phyloP scores from a whole-genome alignment of 2,329 filamentous ascomycete genomes.

The Alternaria arborescens region DNA sequence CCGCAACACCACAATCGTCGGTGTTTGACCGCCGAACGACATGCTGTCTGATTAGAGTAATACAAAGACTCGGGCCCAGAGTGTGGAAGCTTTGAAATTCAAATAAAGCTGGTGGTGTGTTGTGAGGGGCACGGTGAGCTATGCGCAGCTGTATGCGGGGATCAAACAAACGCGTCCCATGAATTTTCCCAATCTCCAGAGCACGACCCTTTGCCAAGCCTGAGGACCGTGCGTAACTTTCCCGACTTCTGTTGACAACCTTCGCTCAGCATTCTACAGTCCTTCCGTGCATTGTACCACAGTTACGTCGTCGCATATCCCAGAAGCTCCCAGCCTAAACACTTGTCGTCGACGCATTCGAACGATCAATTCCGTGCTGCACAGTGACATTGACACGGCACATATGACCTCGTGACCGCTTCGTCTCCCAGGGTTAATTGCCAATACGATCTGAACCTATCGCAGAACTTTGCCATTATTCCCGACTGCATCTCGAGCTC shows the following conservation, averaged over 20 bases:
- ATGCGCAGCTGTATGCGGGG: slow-evolving; percentile 36
- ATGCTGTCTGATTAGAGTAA: slow-evolving; percentile 61
- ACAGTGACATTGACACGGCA: slow-evolving; percentile 12
- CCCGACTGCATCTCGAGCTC: slow-evolving; percentile 2
- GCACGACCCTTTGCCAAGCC: slow-evolving; percentile 24
- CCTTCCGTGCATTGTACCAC: slow-evolving; percentile 42
- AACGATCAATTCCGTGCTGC: slow-evolving; percentile 6
- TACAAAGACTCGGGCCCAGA: slow-evolving; percentile 3
- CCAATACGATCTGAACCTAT: slow-evolving; percentile 8
- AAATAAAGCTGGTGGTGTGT: slow-evolving; percentile 8
- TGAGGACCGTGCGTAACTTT: slow-evolving; percentile 23
- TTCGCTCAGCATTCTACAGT: slow-evolving; percentile 29
- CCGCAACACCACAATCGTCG: slow-evolving; percentile 97
- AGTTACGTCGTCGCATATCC: slow-evolving; percentile 8
- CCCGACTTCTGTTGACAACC: slow-evolving; percentile 14
- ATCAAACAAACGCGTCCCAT: slow-evolving; percentile 41
- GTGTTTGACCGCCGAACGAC: slow-evolving; percentile 97
- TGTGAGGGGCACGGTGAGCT: slow-evolving; percentile 27
- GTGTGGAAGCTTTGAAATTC: not conserved
- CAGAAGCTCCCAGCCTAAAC: slow-evolving; percentile 27
- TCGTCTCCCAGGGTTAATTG: slow-evolving; percentile 1
- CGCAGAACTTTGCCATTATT: slow-evolving; percentile 3
- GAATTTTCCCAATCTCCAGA: slow-evolving; percentile 35
- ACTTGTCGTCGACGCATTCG: slow-evolving; percentile 6
- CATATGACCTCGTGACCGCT: slow-evolving; percentile 21